phyloP scores from a whole-genome alignment of 768 basidiomycete genomes.

The Russula foetens region DNA sequence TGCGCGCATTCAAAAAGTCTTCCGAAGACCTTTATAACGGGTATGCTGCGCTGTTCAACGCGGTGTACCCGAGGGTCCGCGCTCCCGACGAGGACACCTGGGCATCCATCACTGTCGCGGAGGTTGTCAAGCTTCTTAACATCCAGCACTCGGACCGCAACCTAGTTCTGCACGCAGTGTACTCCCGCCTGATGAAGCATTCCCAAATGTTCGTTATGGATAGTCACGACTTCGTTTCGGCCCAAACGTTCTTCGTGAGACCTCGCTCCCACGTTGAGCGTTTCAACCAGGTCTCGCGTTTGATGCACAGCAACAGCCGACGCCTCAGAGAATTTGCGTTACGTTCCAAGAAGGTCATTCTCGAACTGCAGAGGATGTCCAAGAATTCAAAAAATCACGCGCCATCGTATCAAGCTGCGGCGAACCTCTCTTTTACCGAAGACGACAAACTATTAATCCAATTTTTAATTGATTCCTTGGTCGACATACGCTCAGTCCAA shows the following conservation, averaged over 20 bases:
- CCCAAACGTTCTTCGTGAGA: slow-evolving; percentile 53
- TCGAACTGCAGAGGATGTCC: not conserved
- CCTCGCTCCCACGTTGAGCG: slow-evolving; percentile 48
- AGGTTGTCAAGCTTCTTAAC: slow-evolving; percentile 37
- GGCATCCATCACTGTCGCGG: slow-evolving; percentile 43
- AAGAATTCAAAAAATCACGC: slow-evolving; percentile 16
- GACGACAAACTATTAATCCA: slow-evolving; percentile 50
- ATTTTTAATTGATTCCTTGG: slow-evolving; percentile 50
- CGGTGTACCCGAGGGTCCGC: slow-evolving; percentile 38
- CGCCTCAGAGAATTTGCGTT: slow-evolving; percentile 40
- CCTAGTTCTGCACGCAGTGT: slow-evolving; percentile 43
- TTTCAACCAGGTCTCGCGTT: slow-evolving; percentile 38
- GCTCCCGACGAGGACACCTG: slow-evolving; percentile 43
- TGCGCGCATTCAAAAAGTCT: slow-evolving; percentile 44
- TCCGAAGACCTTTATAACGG: slow-evolving; percentile 36
- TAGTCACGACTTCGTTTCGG: slow-evolving; percentile 35
- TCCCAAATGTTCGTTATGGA: slow-evolving; percentile 46
- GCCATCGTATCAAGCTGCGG: slow-evolving; percentile 25
- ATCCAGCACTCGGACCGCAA: slow-evolving; percentile 19
- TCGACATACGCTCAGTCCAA: slow-evolving; percentile 42
- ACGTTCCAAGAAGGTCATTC: slow-evolving; percentile 42
- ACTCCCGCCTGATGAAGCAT: slow-evolving; percentile 56
- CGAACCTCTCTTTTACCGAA: slow-evolving; percentile 37
- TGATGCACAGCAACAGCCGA: slow-evolving; percentile 37
- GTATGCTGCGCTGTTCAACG: slow-evolving; percentile 24